These are phyloP conservation scores for Cordia subcordata DNA, from an alignment of 257 asterid species.

Conservation along the genomic window DNA sequence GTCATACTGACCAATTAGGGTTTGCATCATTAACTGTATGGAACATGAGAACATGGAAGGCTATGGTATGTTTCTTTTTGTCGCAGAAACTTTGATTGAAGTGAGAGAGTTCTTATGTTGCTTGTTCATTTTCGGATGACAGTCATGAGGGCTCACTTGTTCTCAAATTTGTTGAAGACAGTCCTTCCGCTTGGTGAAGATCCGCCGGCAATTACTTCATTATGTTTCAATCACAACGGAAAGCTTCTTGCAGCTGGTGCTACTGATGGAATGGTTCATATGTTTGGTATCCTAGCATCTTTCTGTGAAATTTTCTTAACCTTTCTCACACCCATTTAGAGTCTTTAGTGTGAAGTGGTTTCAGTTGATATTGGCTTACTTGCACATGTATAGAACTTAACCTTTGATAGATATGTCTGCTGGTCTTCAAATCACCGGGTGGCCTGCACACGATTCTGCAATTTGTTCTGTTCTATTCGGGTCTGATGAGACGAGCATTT, in stretches of 20 bases:
- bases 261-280: constrained; percentile 94
- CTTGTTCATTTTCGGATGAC: constrained; percentile 19
- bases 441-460: constrained; percentile 98
- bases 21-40: constrained; percentile 92
- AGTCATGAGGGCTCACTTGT: constrained; percentile 35
- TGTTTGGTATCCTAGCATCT: constrained; percentile 82
- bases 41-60: constrained; percentile 98
- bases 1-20: constrained; percentile 55
- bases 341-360: background rate
- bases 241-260: constrained; percentile 99
- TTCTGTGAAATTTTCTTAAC: background rate
- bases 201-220: constrained; percentile 94
- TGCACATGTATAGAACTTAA: constrained; percentile 33
- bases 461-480: constrained; percentile 88
- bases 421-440: constrained; percentile 92
- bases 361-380: background rate
- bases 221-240: constrained; percentile 94
- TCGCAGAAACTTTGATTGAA: constrained; percentile 17
- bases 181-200: constrained; percentile 99
- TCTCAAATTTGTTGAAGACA: constrained; percentile 66
- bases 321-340: background rate
- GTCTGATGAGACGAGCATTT: constrained; percentile 93
- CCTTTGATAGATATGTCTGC: constrained; percentile 81
- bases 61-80: constrained; percentile 65
- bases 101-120: constrained; percentile 12